These are phyloP conservation scores for Ilex aquifolium DNA, from an alignment of 257 asterid species.

Conservation along the genomic window DNA sequence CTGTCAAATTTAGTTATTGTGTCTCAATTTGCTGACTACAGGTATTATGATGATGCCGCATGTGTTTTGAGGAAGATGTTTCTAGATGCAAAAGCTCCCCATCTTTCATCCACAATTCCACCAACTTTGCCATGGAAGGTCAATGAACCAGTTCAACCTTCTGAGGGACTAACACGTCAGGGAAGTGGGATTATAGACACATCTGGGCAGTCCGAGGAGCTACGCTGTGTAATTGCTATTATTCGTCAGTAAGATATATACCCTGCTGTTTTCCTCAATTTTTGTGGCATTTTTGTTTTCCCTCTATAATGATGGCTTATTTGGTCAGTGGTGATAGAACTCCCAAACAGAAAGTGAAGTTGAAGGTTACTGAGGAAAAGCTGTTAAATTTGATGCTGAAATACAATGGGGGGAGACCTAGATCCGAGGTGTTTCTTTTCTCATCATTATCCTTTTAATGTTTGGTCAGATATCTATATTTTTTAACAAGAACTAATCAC, in stretches of 20 bases:
- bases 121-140: conserved; percentile 91
- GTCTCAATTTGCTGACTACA: conserved; percentile 21
- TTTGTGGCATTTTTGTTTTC: conserved; percentile 4
- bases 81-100: conserved; percentile 97
- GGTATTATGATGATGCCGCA: conserved; percentile 94
- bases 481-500: background rate
- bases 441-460: no score
- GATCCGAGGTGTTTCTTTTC: conserved; percentile 64
- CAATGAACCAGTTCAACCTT: conserved; percentile 73
- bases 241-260: conserved; percentile 73
- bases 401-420: conserved; percentile 87
- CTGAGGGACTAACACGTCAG: conserved; percentile 89
- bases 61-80: conserved; percentile 91
- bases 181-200: conserved; percentile 93
- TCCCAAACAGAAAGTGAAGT: conserved; percentile 97
- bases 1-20: no score
- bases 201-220: conserved; percentile 90
- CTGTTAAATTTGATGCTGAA: conserved; percentile 91
- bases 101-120: conserved; percentile 81
- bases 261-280: background rate
- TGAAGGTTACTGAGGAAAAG: conserved; percentile 93
- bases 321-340: conserved; percentile 93
- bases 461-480: no score
- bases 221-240: conserved; percentile 89
- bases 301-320: conserved; percentile 18